A percentile compares a stretch with the other conserved stretches of the same genome.
Conservation (phyloP, 768 basidiomycete species). For the Saitozyma podzolica region DNA sequence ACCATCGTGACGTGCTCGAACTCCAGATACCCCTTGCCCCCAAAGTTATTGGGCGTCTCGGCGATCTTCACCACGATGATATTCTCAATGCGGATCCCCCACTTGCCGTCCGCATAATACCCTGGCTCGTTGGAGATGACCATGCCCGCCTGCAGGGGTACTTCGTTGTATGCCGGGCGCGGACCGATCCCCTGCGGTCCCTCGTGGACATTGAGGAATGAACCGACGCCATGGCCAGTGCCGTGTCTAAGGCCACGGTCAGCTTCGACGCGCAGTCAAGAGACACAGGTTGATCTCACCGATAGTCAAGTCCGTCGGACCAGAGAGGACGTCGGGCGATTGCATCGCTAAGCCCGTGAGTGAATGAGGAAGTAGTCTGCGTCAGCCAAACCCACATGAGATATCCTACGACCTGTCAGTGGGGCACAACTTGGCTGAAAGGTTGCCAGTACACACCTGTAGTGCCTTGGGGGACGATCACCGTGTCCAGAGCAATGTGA, state of each 20-base stretch:
- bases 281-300: constrained; percentile 29
- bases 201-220: constrained; percentile 94
- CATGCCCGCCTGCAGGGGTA: constrained; percentile 77
- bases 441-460: constrained; percentile 42
- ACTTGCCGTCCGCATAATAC: constrained; percentile 85
- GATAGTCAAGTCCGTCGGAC: constrained; percentile 51
- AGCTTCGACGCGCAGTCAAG: background rate
- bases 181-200: constrained; percentile 64
- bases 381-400: background rate
- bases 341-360: constrained; percentile 10
- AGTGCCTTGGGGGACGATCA: constrained; percentile 68
- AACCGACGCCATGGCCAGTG: constrained; percentile 92
- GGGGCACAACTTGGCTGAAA: background rate
- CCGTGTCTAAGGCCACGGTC: constrained; percentile 63
- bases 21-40: constrained; percentile 75
- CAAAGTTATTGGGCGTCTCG: constrained; percentile 74
- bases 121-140: constrained; percentile 93
- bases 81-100: constrained; percentile 91
- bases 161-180: constrained; percentile 64
- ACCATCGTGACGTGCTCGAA: constrained; percentile 90
- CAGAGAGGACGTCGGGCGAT: constrained; percentile 35
- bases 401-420: background rate
- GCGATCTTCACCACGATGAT: constrained; percentile 74
- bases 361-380: constrained; percentile 17
- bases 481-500: constrained; percentile 69